Percentiles rank a stretch among this genome's conserved stretches.
phyloP scores from a whole-genome alignment of 768 basidiomycete species.

The Rossbeevera mucosa region DNA sequence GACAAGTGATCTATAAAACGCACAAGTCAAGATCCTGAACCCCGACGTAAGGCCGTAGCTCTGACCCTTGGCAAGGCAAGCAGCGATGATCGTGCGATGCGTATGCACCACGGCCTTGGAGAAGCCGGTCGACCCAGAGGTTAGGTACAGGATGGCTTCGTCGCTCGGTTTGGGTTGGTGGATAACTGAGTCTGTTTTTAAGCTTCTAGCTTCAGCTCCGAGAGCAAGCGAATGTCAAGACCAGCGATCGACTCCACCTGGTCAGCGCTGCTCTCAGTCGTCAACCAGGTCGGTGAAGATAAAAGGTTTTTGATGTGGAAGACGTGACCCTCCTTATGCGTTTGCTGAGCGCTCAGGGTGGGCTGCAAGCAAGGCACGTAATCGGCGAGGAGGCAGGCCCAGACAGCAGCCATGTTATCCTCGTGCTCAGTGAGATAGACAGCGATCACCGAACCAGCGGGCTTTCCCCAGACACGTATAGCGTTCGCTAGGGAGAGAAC shows the following conservation, averaged over 20 bases:
- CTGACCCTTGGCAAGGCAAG: background rate
- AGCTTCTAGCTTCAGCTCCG: slow-evolving; percentile 19
- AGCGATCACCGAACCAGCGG: slow-evolving; percentile 25
- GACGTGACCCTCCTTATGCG: slow-evolving; percentile 28
- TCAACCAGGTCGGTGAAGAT: slow-evolving; percentile 29
- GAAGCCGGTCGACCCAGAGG: background rate
- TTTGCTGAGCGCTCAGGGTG: slow-evolving; percentile 31
- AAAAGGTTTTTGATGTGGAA: slow-evolving; percentile 27
- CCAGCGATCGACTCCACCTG: slow-evolving; percentile 22
- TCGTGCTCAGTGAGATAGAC: slow-evolving; percentile 31
- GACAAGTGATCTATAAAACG: background rate
- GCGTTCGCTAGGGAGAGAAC: slow-evolving; percentile 19
- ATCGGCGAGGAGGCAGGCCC: slow-evolving; percentile 31
- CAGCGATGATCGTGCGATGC: background rate
- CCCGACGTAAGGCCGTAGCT: background rate
- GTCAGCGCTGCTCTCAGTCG: slow-evolving; percentile 23
- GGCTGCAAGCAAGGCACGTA: slow-evolving; percentile 31
- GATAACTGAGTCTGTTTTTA: slow-evolving; percentile 2
- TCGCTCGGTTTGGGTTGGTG: background rate
- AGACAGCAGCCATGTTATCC: slow-evolving; percentile 31
- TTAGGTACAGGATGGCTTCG: background rate
- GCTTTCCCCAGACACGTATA: slow-evolving; percentile 21
- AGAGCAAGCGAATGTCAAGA: slow-evolving; percentile 23
- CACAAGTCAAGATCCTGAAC: slow-evolving; percentile 29
- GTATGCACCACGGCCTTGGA: background rate